A percentile compares a stretch with the other conserved stretches of the same genome.
Conservation (phyloP, 352 stramenopile genomes). For the Phytophthora chlamydospora region DNA sequence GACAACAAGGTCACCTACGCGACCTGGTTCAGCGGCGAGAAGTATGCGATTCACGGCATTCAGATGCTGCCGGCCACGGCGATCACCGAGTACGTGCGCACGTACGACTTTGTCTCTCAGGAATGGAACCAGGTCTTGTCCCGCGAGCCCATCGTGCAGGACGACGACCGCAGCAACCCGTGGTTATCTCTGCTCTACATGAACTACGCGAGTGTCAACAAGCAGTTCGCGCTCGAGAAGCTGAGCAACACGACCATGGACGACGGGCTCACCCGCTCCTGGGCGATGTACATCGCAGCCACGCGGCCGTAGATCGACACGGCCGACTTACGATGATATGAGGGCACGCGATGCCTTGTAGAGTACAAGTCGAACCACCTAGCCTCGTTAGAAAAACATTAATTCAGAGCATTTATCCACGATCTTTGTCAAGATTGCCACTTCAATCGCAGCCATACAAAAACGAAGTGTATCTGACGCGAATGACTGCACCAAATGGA, state of each 20-base stretch:
- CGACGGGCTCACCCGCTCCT: constrained; percentile 74
- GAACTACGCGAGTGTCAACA: constrained; percentile 80
- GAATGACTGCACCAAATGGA: too few relatives aligned
- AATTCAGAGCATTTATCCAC: constrained; percentile 1
- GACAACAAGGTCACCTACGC: constrained; percentile 82
- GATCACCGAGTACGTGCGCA: constrained; percentile 62
- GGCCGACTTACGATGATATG: constrained; percentile 27
- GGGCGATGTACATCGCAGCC: constrained; percentile 79
- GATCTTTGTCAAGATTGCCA: too few relatives aligned
- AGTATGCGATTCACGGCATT: constrained; percentile 80
- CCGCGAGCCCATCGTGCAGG: constrained; percentile 42
- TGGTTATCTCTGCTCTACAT: constrained; percentile 82
- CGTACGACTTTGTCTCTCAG: constrained; percentile 53
- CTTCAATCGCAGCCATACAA: too few relatives aligned
- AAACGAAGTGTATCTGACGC: too few relatives aligned
- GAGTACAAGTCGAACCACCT: constrained; percentile 31
- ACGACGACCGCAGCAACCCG: constrained; percentile 52
- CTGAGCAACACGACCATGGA: constrained; percentile 70
- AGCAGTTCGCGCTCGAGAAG: constrained; percentile 50
- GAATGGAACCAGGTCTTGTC: constrained; percentile 60
- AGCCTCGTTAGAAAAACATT: constrained; percentile 7
- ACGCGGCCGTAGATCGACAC: constrained; percentile 34
- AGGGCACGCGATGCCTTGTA: constrained; percentile 25
- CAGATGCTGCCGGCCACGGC: constrained; percentile 78
- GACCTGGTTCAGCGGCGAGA: constrained; percentile 75